A percentile compares a stretch with the other conserved stretches of the same genome.
Evolutionary conservation across 305 asterid species (phyloP).

Genomic region (Stenogyne calaminthoides): DNA sequence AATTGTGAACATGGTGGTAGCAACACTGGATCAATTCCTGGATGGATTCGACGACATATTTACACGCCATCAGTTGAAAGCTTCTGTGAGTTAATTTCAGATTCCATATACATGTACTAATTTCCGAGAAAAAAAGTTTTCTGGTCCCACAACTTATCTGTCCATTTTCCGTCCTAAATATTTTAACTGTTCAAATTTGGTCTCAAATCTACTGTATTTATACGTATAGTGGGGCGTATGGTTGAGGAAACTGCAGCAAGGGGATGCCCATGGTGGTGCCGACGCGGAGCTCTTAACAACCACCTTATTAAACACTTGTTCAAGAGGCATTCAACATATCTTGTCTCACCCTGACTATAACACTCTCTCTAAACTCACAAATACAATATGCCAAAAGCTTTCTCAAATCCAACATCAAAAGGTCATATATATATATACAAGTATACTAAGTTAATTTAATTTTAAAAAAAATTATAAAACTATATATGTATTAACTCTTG

Average conservation of each 20-base stretch:
- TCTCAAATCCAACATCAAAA: conserved; percentile 8
- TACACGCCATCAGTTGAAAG: conserved; percentile 17
- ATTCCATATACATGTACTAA: too few species aligned
- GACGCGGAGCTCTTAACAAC: conserved; percentile 24
- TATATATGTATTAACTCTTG: not conserved
- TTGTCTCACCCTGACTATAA: conserved; percentile 14
- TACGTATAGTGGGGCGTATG: conserved; percentile 23
- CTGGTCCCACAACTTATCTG: too few species aligned
- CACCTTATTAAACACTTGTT: conserved; percentile 20
- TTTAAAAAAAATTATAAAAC: too few species aligned
- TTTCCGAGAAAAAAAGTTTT: too few species aligned
- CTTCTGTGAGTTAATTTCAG: conserved; percentile 5
- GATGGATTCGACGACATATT: conserved; percentile 19
- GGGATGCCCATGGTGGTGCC: not conserved
- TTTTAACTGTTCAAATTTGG: too few species aligned
- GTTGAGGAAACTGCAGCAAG: conserved; percentile 20
- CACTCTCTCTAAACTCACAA: conserved; percentile 26
- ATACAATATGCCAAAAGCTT: conserved; percentile 15
- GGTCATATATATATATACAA: not conserved
- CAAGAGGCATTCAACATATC: not conserved
- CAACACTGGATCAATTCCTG: conserved; percentile 18
- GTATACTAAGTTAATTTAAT: too few species aligned
- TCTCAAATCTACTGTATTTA: too few species aligned
- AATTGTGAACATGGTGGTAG: not conserved
- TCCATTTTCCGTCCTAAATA: not conserved